These are phyloP conservation scores for Ceratocystis variospora DNA, from an alignment of 2,329 filamentous ascomycete genomes.

Conservation along the genomic window DNA sequence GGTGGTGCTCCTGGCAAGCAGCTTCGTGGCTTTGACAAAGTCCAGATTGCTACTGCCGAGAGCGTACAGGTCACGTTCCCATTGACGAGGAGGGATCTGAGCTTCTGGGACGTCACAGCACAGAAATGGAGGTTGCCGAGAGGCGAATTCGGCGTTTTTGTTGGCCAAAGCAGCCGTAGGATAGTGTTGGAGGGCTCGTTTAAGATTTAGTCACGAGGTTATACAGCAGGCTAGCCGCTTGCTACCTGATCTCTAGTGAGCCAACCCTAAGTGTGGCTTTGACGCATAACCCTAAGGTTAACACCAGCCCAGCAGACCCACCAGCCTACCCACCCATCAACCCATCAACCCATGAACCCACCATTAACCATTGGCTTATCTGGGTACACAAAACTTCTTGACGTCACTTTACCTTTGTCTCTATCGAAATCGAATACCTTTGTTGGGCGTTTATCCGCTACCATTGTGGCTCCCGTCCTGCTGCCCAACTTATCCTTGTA, in stretches of 20 bases:
- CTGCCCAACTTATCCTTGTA: no score
- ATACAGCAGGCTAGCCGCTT: no score
- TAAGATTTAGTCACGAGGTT: constrained; percentile 23
- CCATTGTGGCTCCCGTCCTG: no score
- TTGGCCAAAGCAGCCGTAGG: constrained; percentile 36
- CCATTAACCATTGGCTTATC: no score
- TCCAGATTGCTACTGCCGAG: constrained; percentile 34
- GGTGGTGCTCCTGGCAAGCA: constrained; percentile 37
- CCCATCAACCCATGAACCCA: no score
- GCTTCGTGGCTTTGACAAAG: constrained; percentile 54
- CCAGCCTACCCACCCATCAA: no score
- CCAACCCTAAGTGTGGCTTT: not conserved
- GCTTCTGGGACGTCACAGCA: constrained; percentile 47
- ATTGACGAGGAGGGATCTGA: constrained; percentile 50
- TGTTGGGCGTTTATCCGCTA: no score
- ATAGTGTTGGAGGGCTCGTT: constrained; percentile 31
- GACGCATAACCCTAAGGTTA: not conserved
- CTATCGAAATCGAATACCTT: no score
- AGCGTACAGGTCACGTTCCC: constrained; percentile 35
- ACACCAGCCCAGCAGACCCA: no score
- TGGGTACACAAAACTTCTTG: no score
- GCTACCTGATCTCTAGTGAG: no score
- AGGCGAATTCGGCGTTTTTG: constrained; percentile 32
- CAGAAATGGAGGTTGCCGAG: constrained; percentile 46
- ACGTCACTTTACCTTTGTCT: no score